These are phyloP conservation scores for Saxispiralis lemnorum DNA, from an alignment of 495 filamentous ascomycete genomes.

Conservation along the genomic window DNA sequence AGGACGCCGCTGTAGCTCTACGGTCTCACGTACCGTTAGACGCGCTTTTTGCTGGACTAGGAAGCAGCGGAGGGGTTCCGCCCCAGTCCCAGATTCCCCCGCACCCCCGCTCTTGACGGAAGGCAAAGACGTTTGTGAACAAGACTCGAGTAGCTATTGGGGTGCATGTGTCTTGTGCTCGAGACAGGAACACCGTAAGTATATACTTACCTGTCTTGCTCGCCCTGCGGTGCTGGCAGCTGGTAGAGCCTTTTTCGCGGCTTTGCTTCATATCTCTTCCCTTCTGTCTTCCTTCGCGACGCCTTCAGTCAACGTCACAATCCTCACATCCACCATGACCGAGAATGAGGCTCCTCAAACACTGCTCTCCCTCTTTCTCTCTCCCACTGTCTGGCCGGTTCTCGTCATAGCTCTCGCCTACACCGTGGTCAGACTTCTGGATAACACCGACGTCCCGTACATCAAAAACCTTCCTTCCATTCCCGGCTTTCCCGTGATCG, in stretches of 20 bases:
- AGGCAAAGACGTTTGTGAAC: neutral
- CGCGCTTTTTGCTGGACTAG: no score
- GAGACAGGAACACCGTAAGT: neutral
- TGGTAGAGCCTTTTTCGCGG: no score
- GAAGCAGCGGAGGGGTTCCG: no score
- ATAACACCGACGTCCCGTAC: slow-evolving; percentile 41
- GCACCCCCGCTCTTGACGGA: no score
- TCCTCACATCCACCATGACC: slow-evolving; percentile 5
- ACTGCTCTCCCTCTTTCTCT: slow-evolving; percentile 6
- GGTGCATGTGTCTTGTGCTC: neutral
- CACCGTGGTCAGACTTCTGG: slow-evolving; percentile 36
- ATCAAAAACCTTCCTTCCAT: slow-evolving; percentile 48
- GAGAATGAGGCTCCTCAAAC: slow-evolving; percentile 1
- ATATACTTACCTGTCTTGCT: no score
- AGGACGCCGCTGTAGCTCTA: no score
- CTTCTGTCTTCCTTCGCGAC: neutral
- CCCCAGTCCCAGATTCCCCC: no score
- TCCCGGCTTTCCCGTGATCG: slow-evolving; percentile 45
- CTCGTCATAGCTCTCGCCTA: slow-evolving; percentile 22
- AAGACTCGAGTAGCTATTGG: neutral
- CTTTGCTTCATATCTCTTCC: no score
- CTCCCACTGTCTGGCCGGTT: slow-evolving; percentile 11
- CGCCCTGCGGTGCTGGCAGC: no score
- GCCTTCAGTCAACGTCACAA: neutral
- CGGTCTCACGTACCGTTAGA: no score